These are phyloP conservation scores for Lanmaoa rubissima DNA, from an alignment of 768 basidiomycete genomes.

Conservation along the genomic window DNA sequence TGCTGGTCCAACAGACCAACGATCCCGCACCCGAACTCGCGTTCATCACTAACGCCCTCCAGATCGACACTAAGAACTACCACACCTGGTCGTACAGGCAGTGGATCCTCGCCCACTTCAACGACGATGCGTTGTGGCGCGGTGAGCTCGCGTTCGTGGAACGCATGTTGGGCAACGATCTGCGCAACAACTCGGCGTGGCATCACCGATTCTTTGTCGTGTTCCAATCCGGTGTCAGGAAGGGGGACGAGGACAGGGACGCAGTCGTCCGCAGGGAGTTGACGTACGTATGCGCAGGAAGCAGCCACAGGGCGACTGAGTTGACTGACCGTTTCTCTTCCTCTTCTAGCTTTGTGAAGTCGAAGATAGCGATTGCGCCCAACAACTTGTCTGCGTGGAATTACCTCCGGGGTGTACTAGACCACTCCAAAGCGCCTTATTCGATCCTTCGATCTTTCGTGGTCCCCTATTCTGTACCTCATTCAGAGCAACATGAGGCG, in stretches of 20 bases:
- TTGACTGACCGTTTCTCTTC: neutral
- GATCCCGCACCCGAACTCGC: constrained; percentile 65
- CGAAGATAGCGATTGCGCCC: constrained; percentile 80
- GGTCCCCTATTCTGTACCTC: constrained; percentile 52
- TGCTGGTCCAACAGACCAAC: constrained; percentile 59
- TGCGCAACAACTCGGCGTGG: constrained; percentile 98
- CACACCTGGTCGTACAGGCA: constrained; percentile 99
- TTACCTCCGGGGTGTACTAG: constrained; percentile 85
- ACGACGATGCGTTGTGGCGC: constrained; percentile 66
- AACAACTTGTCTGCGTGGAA: constrained; percentile 98
- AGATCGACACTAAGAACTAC: constrained; percentile 91
- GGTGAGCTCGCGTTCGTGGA: constrained; percentile 78
- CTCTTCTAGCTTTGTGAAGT: constrained; percentile 66
- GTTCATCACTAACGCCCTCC: constrained; percentile 74
- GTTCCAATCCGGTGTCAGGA: constrained; percentile 61
- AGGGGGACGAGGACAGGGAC: constrained; percentile 60
- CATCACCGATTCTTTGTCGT: constrained; percentile 92
- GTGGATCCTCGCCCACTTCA: constrained; percentile 88
- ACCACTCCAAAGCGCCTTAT: constrained; percentile 58
- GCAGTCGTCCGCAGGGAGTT: constrained; percentile 67
- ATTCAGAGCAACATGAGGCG: constrained; percentile 26
- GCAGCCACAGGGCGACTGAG: neutral
- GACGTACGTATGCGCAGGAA: constrained; percentile 49
- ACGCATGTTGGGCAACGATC: constrained; percentile 64
- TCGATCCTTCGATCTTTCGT: constrained; percentile 58